phyloP scores from a whole-genome alignment of 1,284 basidiomycete genomes.

The Sanguinoderma infundibulare region DNA sequence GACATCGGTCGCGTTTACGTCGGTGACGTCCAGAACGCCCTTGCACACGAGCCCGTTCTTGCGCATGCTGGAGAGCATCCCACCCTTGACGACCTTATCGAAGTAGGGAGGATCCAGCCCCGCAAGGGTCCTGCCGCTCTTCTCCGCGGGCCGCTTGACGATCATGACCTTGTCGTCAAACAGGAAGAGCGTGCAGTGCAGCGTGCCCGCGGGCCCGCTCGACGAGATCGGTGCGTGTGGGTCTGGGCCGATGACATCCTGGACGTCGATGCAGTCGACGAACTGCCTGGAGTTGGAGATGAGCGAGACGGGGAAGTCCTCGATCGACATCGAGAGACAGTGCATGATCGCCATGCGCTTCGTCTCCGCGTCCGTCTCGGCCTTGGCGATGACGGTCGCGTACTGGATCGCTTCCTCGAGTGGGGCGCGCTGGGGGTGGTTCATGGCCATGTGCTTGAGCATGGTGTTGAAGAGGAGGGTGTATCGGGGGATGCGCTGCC shows the following conservation, averaged over 20 bases:
- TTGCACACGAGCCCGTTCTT: conserved; percentile 86
- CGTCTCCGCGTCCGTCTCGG: conserved; percentile 92
- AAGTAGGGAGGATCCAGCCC: conserved; percentile 80
- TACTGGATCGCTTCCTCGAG: conserved; percentile 87
- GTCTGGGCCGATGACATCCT: conserved; percentile 67
- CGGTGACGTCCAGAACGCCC: conserved; percentile 85
- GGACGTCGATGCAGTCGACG: conserved; percentile 93
- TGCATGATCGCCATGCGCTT: conserved; percentile 90
- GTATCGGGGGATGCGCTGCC: conserved; percentile 97
- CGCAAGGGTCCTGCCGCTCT: conserved; percentile 74
- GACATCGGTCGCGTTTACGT: conserved; percentile 83
- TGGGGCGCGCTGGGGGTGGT: conserved; percentile 80
- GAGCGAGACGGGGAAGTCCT: conserved; percentile 88
- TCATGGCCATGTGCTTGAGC: conserved; percentile 83
- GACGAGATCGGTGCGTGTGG: conserved; percentile 44
- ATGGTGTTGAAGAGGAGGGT: conserved; percentile 92
- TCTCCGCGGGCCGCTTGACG: conserved; percentile 84
- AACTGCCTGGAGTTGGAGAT: conserved; percentile 88
- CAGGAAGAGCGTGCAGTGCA: conserved; percentile 91
- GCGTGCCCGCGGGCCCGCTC: conserved; percentile 31
- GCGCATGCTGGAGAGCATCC: conserved; percentile 63
- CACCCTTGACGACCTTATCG: conserved; percentile 72
- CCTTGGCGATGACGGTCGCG: conserved; percentile 90
- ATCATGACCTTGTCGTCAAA: conserved; percentile 96
- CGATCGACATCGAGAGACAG: conserved; percentile 84